phyloP scores from a whole-genome alignment of 345 rosid genomes.

The Luvunga scandens region DNA sequence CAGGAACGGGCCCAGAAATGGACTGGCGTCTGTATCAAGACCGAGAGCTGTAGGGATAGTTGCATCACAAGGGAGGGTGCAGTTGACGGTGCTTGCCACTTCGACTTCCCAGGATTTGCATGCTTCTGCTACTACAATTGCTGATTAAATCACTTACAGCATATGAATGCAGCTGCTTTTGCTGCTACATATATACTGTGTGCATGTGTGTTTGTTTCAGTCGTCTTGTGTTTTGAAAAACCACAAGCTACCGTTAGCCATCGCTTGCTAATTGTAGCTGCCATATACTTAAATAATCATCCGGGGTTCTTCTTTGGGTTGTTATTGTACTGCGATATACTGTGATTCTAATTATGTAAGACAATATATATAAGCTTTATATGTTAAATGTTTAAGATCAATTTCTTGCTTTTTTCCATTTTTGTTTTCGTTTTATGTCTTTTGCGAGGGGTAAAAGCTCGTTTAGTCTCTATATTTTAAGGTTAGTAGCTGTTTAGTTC shows the following conservation, averaged over 20 bases:
- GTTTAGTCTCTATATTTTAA: too few species aligned
- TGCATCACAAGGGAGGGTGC: not conserved
- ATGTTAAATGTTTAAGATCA: too few species aligned
- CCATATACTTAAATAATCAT: not conserved
- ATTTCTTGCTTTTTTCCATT: too few species aligned
- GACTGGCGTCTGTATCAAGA: not conserved
- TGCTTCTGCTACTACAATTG: slow-evolving; percentile 1
- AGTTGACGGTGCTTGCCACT: not conserved
- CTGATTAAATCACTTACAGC: not conserved
- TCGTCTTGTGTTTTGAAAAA: not conserved
- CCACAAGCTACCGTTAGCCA: not conserved
- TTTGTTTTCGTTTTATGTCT: too few species aligned
- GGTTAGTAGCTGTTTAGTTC: fast-evolving
- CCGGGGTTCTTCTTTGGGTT: not conserved
- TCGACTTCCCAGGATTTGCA: not conserved
- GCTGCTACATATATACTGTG: not conserved
- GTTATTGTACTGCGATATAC: not conserved
- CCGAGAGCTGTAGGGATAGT: not conserved
- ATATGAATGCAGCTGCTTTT: not conserved
- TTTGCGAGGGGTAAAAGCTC: too few species aligned
- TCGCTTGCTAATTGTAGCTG: not conserved
- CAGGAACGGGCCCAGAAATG: not conserved
- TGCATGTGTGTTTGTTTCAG: not conserved
- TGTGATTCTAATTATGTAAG: too few species aligned
- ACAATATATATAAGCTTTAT: too few species aligned